These are phyloP conservation scores for Aspergillus aculeatus DNA, from an alignment of 2,329 filamentous ascomycete species.

Conservation along the genomic window DNA sequence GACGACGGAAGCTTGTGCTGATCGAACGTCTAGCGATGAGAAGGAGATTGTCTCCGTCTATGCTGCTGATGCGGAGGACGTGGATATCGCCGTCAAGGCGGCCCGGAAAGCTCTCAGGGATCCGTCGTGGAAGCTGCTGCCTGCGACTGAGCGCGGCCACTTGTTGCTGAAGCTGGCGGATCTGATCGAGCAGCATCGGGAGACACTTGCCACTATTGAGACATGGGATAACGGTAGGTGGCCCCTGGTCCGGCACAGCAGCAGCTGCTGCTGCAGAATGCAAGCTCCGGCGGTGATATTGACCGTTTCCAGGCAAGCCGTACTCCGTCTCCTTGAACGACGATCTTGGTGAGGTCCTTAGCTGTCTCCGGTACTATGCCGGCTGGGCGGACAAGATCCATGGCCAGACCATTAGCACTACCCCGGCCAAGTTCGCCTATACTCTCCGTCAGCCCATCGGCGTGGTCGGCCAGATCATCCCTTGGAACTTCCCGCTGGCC, in stretches of 20 bases:
- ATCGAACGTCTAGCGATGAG: slow-evolving; percentile 53
- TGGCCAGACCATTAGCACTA: slow-evolving; percentile 69
- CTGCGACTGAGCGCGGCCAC: slow-evolving; percentile 59
- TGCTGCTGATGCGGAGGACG: slow-evolving; percentile 48
- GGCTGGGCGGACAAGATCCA: slow-evolving; percentile 91
- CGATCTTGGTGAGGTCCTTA: slow-evolving; percentile 67
- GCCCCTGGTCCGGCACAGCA: neutral
- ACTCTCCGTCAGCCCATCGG: slow-evolving; percentile 75
- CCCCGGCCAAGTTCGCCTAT: slow-evolving; percentile 74
- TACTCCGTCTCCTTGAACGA: slow-evolving; percentile 54
- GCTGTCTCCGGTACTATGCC: slow-evolving; percentile 79
- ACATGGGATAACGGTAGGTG: slow-evolving; percentile 70
- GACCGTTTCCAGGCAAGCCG: slow-evolving; percentile 38
- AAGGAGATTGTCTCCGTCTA: slow-evolving; percentile 69
- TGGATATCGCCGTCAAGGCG: slow-evolving; percentile 34
- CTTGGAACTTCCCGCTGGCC: slow-evolving; percentile 82
- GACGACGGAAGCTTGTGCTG: slow-evolving; percentile 10
- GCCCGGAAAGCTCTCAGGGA: slow-evolving; percentile 37
- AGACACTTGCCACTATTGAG: slow-evolving; percentile 65
- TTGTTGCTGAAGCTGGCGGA: slow-evolving; percentile 70
- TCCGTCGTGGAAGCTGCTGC: slow-evolving; percentile 35
- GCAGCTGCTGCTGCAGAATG: no score
- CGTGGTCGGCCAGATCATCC: slow-evolving; percentile 84
- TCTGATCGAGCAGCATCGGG: slow-evolving; percentile 64
- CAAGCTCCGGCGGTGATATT: neutral